Evolutionary conservation across 2,329 filamentous ascomycete genomes (phyloP), one percentile per base, ranked within the genome.

Genomic region (Colletotrichum plurivorum): DNA sequence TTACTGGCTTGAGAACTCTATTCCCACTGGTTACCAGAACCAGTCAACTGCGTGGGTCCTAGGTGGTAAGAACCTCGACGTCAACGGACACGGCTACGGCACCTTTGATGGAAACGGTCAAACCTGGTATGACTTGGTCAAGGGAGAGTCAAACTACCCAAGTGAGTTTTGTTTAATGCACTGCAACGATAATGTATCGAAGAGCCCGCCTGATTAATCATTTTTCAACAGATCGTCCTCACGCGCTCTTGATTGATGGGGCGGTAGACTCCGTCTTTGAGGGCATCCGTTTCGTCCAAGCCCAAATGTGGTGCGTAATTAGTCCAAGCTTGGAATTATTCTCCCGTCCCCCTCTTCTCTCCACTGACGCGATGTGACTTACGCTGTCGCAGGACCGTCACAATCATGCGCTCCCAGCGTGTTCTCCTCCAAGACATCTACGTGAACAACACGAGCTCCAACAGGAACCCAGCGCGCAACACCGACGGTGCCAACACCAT

Each of bases 301-400:
- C 83, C 66, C 87, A 89, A 76, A 89, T 90, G 87, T 90, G 87
- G 82, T 58, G 16, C 41, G 41, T 31, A 8, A 6, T 31, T 31
- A 9, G 27, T 6, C 27, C 20, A 25, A 8, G 3, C 18, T 5
- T 49, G 27, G 27, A 20, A 1, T 20, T n/a, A 10, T 22, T 49
- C 18, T n/a, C 20, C 46, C 6, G 5, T 1, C 8, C 3, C 8
- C 1, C 27, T 31, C 20, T 31, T 12, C n/a, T 46, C 43, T 46
- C 13, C 13, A 13, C 27, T 31, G 9, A 31, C 7, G 9, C 27
- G 8, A 31, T 31, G 5, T 9, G 5, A 31, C 8, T 7, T 7
- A 9, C 9, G 27, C 27, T 31, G 9, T 46, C 15, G 15, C 43
- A 46, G 43, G 56, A 85, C 85, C 0, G 84, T 89, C 80, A 84